Evolutionary conservation across 1,284 basidiomycete genomes (phyloP).

Genomic region (Apiotrichum sp.): DNA sequence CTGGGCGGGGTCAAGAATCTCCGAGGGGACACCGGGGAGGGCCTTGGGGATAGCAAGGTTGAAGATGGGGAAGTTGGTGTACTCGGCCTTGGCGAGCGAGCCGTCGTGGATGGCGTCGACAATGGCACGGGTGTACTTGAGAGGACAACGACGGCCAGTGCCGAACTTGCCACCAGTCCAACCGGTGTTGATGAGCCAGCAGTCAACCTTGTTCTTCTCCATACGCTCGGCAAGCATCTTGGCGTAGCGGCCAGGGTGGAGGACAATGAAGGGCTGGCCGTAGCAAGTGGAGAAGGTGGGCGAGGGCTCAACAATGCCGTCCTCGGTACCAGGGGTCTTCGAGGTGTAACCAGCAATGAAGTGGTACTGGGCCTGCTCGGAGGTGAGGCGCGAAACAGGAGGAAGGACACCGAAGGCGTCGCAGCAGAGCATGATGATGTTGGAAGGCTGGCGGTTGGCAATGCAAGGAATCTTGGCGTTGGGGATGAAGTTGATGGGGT

Average conservation of each 20-base stretch:
- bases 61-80: slow-evolving; percentile 74
- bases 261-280: slow-evolving; percentile 97
- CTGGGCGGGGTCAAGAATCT: slow-evolving; percentile 75
- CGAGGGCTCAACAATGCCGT: slow-evolving; percentile 94
- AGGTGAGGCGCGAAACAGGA: slow-evolving; percentile 85
- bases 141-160: slow-evolving; percentile 80
- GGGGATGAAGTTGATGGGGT: slow-evolving; percentile 93
- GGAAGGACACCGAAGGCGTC: slow-evolving; percentile 98
- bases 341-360: slow-evolving; percentile 96
- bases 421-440: slow-evolving; percentile 98
- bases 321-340: slow-evolving; percentile 84
- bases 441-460: slow-evolving; percentile 68
- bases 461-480: slow-evolving; percentile 90
- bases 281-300: slow-evolving; percentile 99
- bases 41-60: slow-evolving; percentile 71
- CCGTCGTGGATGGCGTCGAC: slow-evolving; percentile 97
- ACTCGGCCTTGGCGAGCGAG: slow-evolving; percentile 77
- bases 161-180: slow-evolving; percentile 97
- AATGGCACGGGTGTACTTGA: slow-evolving; percentile 92
- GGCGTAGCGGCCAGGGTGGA: slow-evolving; percentile 91
- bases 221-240: slow-evolving; percentile 96
- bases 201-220: slow-evolving; percentile 82
- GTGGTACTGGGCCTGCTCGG: slow-evolving; percentile 95
- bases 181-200: slow-evolving; percentile 99
- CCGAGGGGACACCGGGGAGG: slow-evolving; percentile 76